Evolutionary conservation across 257 asterid genomes (phyloP).

Genomic region (Datura wrightii): DNA sequence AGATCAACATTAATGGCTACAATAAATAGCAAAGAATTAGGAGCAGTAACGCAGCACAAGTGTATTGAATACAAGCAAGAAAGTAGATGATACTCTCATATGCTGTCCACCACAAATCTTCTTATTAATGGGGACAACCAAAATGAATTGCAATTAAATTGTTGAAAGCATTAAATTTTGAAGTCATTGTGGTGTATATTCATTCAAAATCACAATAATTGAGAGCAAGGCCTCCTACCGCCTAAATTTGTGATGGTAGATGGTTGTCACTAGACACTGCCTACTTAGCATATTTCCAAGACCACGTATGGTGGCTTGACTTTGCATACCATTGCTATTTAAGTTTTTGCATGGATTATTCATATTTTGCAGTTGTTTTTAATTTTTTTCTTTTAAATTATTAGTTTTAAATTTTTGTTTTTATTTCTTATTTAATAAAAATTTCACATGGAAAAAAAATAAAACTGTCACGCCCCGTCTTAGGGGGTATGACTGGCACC

Average conservation of each 20-base stretch:
- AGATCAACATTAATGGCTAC: background rate
- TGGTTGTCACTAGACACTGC: background rate
- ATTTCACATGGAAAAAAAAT: no score
- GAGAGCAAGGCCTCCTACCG: background rate
- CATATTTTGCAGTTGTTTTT: no score
- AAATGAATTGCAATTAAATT: background rate
- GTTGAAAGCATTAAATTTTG: background rate
- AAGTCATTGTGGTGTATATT: background rate
- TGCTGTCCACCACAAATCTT: background rate
- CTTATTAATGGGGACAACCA: slow-evolving; percentile 9
- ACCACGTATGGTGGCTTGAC: background rate
- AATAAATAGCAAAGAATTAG: background rate
- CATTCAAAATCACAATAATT: background rate
- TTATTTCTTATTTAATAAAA: no score
- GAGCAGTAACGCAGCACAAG: background rate
- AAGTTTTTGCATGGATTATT: no score
- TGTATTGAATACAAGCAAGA: slow-evolving; percentile 2
- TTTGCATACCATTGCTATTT: background rate
- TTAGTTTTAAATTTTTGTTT: no score
- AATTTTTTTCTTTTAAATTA: no score
- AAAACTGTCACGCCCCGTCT: no score
- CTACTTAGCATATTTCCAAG: background rate
- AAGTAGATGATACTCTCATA: background rate
- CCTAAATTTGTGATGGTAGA: background rate
- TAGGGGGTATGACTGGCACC: no score